Percentiles rank a stretch among this genome's conserved stretches.
These are phyloP conservation scores for Fusarium sulawesiense DNA, from an alignment of 2,329 filamentous ascomycete genomes.

Conservation along the genomic window DNA sequence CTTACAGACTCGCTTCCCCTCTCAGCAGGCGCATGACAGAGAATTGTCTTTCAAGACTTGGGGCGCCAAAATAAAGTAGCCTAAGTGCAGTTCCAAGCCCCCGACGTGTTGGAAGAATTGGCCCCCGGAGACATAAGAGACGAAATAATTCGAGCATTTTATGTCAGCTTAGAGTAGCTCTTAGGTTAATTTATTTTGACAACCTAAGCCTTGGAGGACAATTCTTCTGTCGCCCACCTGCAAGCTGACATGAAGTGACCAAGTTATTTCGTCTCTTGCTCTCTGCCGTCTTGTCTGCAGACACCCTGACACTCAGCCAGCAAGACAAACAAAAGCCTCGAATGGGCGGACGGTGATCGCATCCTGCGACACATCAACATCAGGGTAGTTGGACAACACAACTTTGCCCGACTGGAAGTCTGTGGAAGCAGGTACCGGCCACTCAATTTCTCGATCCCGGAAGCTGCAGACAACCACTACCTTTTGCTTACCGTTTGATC, in stretches of 20 bases:
- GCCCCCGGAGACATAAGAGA: too few relatives aligned
- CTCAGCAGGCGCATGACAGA: background rate
- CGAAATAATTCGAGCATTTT: too few relatives aligned
- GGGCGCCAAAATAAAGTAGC: background rate
- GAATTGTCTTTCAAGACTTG: rapidly evolving
- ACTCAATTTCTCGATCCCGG: slow-evolving; percentile 3
- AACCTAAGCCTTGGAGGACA: too few relatives aligned
- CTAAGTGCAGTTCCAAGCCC: background rate
- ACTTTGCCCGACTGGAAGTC: slow-evolving; percentile 5
- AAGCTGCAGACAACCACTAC: slow-evolving; percentile 26
- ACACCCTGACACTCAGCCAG: background rate
- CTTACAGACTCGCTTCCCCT: background rate
- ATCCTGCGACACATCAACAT: background rate
- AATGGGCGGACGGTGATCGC: slow-evolving; percentile 10
- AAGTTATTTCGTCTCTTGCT: background rate
- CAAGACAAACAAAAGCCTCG: slow-evolving; percentile 19
- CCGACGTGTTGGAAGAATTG: too few relatives aligned
- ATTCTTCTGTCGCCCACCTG: too few relatives aligned
- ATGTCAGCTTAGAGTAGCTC: too few relatives aligned
- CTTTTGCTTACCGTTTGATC: slow-evolving; percentile 7
- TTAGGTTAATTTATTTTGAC: too few relatives aligned
- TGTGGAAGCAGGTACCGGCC: background rate
- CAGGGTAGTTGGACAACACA: slow-evolving; percentile 13
- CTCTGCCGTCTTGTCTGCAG: background rate
- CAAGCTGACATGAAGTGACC: background rate